Base-by-base conservation (phyloP, 2,329 filamentous ascomycete species). In the Aspergillus texensis region DNA sequence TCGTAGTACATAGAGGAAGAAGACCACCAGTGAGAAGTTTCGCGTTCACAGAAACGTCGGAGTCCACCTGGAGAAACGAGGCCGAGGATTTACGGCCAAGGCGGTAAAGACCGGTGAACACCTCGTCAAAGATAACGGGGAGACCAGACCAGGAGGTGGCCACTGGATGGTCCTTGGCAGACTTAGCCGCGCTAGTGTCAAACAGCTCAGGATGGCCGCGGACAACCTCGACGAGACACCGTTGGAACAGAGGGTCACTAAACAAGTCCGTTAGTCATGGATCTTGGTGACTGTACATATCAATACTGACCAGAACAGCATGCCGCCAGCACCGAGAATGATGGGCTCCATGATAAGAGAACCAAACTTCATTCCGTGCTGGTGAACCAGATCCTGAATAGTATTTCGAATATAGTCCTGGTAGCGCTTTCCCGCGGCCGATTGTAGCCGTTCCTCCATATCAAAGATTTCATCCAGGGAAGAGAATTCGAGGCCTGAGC, bases 31-130 rank as follows among this genome's bases (percentile, higher is more conserved):
- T 96, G 2, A 96, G 83, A 0, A 96, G 84, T 75, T 96, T 96
- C 6, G 92, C 93, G 71, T 96, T 90, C 0, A 93, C 90, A 0
- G 89, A 88, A 54, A 96, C 89, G 70, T 96, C 92, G 0, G 92
- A 85, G 36, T 91, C 77, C 0, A 87, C 79, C 6, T 82, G 81
- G 3, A 96, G 84, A 75, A 94, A 91, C 0, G 88, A 89, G 0
- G 90, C 87, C 0, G 91, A 84, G 1, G 86, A 88, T 72, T 89
- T 88, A 45, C 88, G 86, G 2, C 93, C 92, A 0, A 96, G 87
- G 14, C 93, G 91, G 75, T 94, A 94, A 5, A 96, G 81, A 1
- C 92, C 92, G 0, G 92, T 94, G 77, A 96, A 96, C 41, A 96
- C 92, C 74, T 96, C 93, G 73, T 96, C 92, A 67, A 93, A 92